These are phyloP conservation scores for Pythium brachiatum DNA, from an alignment of 352 stramenopile species.

Conservation along the genomic window DNA sequence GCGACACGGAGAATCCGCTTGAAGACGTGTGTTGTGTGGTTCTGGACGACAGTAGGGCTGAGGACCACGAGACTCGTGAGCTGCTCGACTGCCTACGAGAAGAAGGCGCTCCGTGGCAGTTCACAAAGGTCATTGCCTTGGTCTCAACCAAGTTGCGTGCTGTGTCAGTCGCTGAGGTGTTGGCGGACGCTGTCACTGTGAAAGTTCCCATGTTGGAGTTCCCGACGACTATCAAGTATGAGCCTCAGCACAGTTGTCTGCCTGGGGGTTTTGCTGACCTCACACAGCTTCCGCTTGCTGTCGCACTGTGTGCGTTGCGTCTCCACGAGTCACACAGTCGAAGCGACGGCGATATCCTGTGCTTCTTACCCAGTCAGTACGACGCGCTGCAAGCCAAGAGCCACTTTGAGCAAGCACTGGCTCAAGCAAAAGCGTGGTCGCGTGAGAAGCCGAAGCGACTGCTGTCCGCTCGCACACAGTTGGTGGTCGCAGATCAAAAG, in stretches of 20 bases:
- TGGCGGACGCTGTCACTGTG: background rate
- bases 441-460: background rate
- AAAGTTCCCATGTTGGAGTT: background rate
- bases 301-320: background rate
- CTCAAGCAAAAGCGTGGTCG: background rate
- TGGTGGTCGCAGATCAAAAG: background rate
- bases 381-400: background rate
- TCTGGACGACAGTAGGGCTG: background rate
- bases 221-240: background rate
- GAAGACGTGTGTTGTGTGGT: background rate
- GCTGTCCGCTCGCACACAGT: background rate
- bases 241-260: background rate
- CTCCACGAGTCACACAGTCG: background rate
- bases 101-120: background rate
- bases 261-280: background rate
- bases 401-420: background rate
- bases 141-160: background rate
- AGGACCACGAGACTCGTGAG: background rate
- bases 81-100: background rate
- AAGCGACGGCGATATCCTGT: constrained; percentile 1
- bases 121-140: background rate
- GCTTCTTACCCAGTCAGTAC: background rate
- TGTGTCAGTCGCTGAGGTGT: background rate
- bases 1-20: background rate
- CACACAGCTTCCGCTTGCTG: background rate